Conservation (phyloP, 805 yeast species). For the Saccharomycopsis javanensis region DNA sequence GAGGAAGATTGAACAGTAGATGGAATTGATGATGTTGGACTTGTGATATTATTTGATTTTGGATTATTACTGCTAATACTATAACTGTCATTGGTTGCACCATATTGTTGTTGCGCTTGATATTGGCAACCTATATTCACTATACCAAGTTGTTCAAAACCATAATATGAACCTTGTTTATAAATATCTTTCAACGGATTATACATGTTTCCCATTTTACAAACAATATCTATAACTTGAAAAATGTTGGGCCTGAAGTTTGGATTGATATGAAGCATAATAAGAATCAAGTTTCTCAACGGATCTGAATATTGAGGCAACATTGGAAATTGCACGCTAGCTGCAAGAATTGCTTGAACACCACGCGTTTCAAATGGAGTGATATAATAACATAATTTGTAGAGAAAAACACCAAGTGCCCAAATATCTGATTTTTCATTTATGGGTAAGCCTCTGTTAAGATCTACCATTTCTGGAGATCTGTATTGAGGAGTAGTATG, state of each 20-base stretch:
- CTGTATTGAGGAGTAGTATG: slow-evolving; percentile 83
- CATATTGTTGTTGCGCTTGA: background rate
- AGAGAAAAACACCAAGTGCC: slow-evolving; percentile 74
- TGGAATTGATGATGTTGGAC: background rate
- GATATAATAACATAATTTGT: slow-evolving; percentile 70
- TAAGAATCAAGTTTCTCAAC: slow-evolving; percentile 53
- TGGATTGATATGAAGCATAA: slow-evolving; percentile 57
- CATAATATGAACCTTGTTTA: slow-evolving; percentile 38
- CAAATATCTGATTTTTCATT: slow-evolving; percentile 79
- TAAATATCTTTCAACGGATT: slow-evolving; percentile 35
- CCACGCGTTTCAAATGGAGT: slow-evolving; percentile 66
- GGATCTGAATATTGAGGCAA: slow-evolving; percentile 51
- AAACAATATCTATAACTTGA: slow-evolving; percentile 60
- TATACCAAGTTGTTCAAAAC: background rate
- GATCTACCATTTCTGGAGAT: slow-evolving; percentile 77
- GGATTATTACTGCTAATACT: background rate
- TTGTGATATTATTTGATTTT: background rate
- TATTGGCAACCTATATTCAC: background rate
- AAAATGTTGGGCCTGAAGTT: slow-evolving; percentile 62
- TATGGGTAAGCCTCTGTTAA: slow-evolving; percentile 56
- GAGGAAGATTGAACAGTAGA: background rate
- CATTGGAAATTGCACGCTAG: slow-evolving; percentile 42
- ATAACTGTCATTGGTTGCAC: background rate
- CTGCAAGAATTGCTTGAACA: slow-evolving; percentile 53
- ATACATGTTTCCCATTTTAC: slow-evolving; percentile 45